A percentile compares a stretch with the other conserved stretches of the same genome.
phyloP scores from a whole-genome alignment of 768 basidiomycete genomes.

The Psilocybe azurescens region DNA sequence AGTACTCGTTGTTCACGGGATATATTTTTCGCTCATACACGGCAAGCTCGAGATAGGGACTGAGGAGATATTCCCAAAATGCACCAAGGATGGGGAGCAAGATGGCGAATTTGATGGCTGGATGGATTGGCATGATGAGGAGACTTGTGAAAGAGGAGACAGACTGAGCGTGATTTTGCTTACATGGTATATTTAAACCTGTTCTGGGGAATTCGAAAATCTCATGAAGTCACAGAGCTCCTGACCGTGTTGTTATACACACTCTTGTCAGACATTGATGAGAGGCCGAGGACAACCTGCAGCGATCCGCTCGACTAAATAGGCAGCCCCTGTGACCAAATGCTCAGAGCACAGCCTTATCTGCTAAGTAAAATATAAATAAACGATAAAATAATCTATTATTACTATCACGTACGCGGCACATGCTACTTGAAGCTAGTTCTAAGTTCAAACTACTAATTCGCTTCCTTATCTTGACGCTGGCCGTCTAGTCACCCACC shows the following conservation, averaged over 20 bases:
- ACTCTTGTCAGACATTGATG: conserved; percentile 5
- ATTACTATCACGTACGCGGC: conserved; percentile 15
- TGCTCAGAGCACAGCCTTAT: no score
- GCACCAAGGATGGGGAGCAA: conserved; percentile 46
- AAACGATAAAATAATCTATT: conserved; percentile 13
- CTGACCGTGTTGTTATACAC: background rate
- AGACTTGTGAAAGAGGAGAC: background rate
- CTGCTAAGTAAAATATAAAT: background rate
- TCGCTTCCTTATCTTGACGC: conserved; percentile 21
- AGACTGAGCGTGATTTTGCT: background rate
- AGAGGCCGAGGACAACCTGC: background rate
- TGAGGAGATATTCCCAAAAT: conserved; percentile 53
- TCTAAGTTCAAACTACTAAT: background rate
- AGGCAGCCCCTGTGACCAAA: background rate
- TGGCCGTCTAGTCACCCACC: conserved; percentile 17
- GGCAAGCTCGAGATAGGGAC: conserved; percentile 43
- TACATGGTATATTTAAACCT: conserved; percentile 10
- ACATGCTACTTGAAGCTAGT: conserved; percentile 4
- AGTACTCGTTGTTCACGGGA: conserved; percentile 51
- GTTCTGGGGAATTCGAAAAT: background rate
- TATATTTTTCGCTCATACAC: conserved; percentile 53
- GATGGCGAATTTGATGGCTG: conserved; percentile 36
- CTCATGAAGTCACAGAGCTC: background rate
- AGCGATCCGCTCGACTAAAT: background rate
- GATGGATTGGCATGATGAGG: conserved; percentile 6